Evolutionary conservation across 306 rosid species (phyloP), one percentile per base, ranked within the genome.

Genomic region (Cajanus cajan): DNA sequence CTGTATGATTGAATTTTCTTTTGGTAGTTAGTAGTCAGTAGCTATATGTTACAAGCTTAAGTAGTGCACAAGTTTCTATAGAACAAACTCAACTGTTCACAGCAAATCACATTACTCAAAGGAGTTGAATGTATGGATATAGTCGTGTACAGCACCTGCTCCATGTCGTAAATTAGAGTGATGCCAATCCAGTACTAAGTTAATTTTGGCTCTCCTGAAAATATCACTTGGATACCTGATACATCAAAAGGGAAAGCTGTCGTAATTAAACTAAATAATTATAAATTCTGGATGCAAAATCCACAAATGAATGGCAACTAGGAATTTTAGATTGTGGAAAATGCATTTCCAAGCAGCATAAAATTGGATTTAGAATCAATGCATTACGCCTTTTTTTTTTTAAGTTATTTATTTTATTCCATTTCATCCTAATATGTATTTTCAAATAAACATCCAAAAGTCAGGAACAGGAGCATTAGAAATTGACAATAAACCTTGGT

Each of bases 131-230:
- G 4, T 64, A 22, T 21, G 48, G 67, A 71, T 63, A 54, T 43
- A 55, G 72, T 57, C 15, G 74, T 19, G 47, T 39, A 24, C 69
- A 65, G 74, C 52, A 94, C 97, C 90, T 88, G 94, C 85, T 44
- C 98, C 96, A 12, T 50, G 83, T 41, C 94, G 94, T 82, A 94
- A 81, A 75, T 92, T 89, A 50, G 97, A 89, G 79, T 94, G 98
- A 76, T 94, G 98, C 98, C 97, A 94, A 83, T 94, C 92, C 88
- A 94, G 47, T 15, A 92, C 90, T 6, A 96, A 92, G 80, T 92
- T 59, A 14, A 90, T 89, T 80, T 86, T 89, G 78, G 97, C 96
- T 87, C 94, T 89, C 84, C 80, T 77, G 65, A 24, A 82, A 83
- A 87, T 68, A 86, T 92, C 96, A 24, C 89, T 69, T 52, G 98